Conservation (phyloP, 805 yeast genomes). For the Lachancea sp. region DNA sequence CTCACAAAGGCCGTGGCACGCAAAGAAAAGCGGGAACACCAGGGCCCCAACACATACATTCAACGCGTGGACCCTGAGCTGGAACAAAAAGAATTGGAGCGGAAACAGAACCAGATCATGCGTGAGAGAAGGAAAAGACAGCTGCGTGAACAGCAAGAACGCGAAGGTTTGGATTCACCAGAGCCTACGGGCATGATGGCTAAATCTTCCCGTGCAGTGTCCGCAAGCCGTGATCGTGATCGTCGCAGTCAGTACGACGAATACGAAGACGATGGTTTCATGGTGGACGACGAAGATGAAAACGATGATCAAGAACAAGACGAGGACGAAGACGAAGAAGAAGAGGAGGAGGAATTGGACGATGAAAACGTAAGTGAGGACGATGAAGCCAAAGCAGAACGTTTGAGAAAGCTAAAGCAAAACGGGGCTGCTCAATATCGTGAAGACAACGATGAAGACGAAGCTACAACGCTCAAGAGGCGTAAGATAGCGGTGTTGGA, state of each 20-base stretch:
- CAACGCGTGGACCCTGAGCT: conserved; percentile 59
- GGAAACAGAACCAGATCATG: conserved; percentile 54
- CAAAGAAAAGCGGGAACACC: conserved; percentile 31
- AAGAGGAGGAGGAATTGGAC: conserved; percentile 37
- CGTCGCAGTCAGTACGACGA: conserved; percentile 20
- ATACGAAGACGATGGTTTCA: conserved; percentile 32
- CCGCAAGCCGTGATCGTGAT: conserved; percentile 12
- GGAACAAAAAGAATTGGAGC: conserved; percentile 61
- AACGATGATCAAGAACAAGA: conserved; percentile 24
- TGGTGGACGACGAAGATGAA: conserved; percentile 34
- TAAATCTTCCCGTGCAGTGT: background rate
- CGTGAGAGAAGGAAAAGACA: conserved; percentile 62
- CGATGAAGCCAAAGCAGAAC: conserved; percentile 51
- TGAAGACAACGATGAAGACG: conserved; percentile 15
- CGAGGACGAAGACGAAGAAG: conserved; percentile 23
- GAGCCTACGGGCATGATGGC: conserved; percentile 15
- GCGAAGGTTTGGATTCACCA: conserved; percentile 50
- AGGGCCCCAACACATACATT: conserved; percentile 36
- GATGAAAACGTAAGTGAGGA: conserved; percentile 39
- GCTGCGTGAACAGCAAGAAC: conserved; percentile 46
- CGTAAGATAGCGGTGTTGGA: conserved; percentile 37
- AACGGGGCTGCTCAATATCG: conserved; percentile 49
- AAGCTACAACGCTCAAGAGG: conserved; percentile 11
- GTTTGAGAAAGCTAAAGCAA: conserved; percentile 48
- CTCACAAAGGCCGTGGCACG: conserved; percentile 61